These are phyloP conservation scores for Flaveria ramosissima DNA, from an alignment of 129 eudicot species.

Conservation along the genomic window DNA sequence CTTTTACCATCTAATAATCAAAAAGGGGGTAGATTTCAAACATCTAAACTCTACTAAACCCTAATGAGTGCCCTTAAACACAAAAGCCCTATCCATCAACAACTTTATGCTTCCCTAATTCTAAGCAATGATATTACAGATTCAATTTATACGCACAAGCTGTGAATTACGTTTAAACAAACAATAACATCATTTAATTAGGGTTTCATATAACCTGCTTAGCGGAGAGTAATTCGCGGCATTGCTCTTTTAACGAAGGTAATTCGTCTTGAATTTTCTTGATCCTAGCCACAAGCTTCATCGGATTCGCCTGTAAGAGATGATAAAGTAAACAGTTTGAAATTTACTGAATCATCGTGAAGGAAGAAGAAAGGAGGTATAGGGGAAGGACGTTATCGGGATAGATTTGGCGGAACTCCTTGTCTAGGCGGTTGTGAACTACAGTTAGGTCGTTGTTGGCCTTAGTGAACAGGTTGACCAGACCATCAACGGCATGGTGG, in stretches of 20 bases:
- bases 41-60: background rate
- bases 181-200: background rate
- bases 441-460: constrained; percentile 66
- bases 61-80: background rate
- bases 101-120: background rate
- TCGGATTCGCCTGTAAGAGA: constrained; percentile 70
- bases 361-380: background rate
- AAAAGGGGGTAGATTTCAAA: background rate
- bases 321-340: background rate
- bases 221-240: constrained; percentile 83
- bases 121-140: background rate
- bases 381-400: constrained; percentile 58
- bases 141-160: background rate
- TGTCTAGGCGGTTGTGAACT: constrained; percentile 56
- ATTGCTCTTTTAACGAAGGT: constrained; percentile 63
- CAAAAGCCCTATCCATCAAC: constrained; percentile 13
- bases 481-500: constrained; percentile 58
- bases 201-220: constrained; percentile 57
- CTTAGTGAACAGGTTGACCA: constrained; percentile 50
- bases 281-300: constrained; percentile 76
- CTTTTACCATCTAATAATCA: background rate
- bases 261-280: constrained; percentile 80
- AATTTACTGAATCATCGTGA: background rate
- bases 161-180: background rate
- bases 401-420: constrained; percentile 68